Conservation (phyloP, 805 yeast genomes). For the Barnettozyma californica region DNA sequence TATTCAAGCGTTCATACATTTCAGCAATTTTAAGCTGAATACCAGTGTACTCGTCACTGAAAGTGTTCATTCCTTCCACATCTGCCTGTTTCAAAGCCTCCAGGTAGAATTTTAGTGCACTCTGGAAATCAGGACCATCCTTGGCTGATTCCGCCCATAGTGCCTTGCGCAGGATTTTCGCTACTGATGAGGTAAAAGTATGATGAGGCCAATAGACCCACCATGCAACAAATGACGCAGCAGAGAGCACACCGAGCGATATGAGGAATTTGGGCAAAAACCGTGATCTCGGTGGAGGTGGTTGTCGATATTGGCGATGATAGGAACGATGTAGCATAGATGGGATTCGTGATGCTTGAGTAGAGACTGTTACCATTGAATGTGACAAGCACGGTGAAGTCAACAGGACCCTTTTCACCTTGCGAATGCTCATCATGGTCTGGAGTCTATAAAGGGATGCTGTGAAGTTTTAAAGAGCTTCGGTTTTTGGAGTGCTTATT, state of each 20-base stretch:
- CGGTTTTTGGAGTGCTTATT: background rate
- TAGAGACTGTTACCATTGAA: background rate
- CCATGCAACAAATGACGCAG: slow-evolving; percentile 27
- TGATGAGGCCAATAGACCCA: slow-evolving; percentile 60
- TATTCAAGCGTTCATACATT: slow-evolving; percentile 68
- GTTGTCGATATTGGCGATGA: background rate
- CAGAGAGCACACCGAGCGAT: slow-evolving; percentile 22
- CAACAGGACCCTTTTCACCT: background rate
- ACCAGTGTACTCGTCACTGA: slow-evolving; percentile 83
- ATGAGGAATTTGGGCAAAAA: slow-evolving; percentile 9
- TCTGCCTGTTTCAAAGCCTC: slow-evolving; percentile 67
- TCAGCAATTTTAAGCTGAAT: slow-evolving; percentile 83
- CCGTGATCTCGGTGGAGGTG: slow-evolving; percentile 1
- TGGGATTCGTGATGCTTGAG: background rate
- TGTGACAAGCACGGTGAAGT: background rate
- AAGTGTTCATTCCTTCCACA: slow-evolving; percentile 45
- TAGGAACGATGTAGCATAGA: background rate
- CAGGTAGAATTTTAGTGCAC: slow-evolving; percentile 68
- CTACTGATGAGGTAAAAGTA: slow-evolving; percentile 65
- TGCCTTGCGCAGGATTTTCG: slow-evolving; percentile 65
- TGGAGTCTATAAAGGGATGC: background rate
- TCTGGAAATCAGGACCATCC: slow-evolving; percentile 46
- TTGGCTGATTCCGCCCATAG: slow-evolving; percentile 79
- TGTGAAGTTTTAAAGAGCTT: background rate
- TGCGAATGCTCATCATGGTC: background rate